Percentiles rank a stretch among this genome's conserved stretches.
phyloP scores from a whole-genome alignment of 2,329 filamentous ascomycete genomes.

The Amauroascus verrucosus region DNA sequence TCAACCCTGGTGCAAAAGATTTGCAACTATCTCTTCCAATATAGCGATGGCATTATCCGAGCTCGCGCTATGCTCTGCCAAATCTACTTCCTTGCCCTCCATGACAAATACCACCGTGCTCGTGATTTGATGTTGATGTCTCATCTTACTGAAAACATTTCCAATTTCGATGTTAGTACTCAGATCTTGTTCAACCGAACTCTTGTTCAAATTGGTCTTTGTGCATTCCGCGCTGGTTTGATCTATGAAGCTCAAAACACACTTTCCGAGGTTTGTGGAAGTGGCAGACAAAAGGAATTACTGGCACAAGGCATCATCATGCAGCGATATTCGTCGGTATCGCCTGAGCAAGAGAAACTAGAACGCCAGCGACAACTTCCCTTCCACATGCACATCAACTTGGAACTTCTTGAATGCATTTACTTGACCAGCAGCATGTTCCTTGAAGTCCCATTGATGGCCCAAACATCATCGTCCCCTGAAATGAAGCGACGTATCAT shows the following conservation, averaged over 20 bases:
- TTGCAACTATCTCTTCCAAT: conserved; percentile 86
- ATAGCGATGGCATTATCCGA: conserved; percentile 92
- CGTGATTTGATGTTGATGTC: conserved; percentile 99
- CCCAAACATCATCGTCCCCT: conserved; percentile 90
- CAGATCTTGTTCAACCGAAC: conserved; percentile 99
- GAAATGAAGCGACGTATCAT: conserved; percentile 97
- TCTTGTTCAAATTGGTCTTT: conserved; percentile 92
- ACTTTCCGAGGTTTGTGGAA: conserved; percentile 94
- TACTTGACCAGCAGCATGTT: conserved; percentile 99
- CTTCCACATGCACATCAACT: conserved; percentile 99
- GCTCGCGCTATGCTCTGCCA: conserved; percentile 96
- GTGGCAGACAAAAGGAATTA: conserved; percentile 93
- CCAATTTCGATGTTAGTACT: conserved; percentile 90
- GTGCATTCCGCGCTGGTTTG: conserved; percentile 91
- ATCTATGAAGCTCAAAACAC: conserved; percentile 97
- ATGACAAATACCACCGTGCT: conserved; percentile 95
- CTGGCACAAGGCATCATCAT: conserved; percentile 97
- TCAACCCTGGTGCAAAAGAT: conserved; percentile 67
- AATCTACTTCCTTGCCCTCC: conserved; percentile 94
- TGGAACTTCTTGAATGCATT: conserved; percentile 94
- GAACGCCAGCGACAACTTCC: conserved; percentile 96
- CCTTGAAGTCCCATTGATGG: conserved; percentile 91
- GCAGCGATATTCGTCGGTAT: conserved; percentile 91
- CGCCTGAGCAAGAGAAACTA: conserved; percentile 91
- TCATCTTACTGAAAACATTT: conserved; percentile 92